phyloP scores from a whole-genome alignment of 495 filamentous ascomycete genomes.

The Xylaria bambusicola region DNA sequence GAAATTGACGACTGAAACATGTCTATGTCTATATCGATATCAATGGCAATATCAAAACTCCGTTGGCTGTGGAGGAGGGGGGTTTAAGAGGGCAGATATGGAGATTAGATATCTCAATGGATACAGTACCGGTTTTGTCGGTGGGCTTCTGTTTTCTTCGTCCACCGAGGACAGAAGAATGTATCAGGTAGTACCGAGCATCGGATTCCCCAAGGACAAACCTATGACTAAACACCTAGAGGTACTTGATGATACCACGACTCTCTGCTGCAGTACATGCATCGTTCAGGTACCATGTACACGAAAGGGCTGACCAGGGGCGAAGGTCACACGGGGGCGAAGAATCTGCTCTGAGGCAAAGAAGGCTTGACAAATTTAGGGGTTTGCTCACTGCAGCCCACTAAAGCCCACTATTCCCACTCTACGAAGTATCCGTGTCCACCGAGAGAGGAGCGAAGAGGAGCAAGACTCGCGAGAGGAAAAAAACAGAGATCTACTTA shows the following conservation, averaged over 20 bases:
- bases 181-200: constrained; percentile 1
- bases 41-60: background rate
- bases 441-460: no score
- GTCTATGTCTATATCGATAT: constrained; percentile 8
- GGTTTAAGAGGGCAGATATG: background rate
- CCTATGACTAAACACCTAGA: background rate
- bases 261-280: no score
- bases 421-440: no score
- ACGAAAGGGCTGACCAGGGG: constrained; percentile 11
- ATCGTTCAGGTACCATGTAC: no score
- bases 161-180: background rate
- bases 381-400: constrained; percentile 8
- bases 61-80: constrained; percentile 1
- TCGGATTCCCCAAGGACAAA: background rate
- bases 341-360: constrained; percentile 14
- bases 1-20: background rate
- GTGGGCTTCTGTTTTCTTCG: background rate
- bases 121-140: background rate
- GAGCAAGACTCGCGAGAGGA: no score
- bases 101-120: background rate
- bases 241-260: no score
- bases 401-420: background rate
- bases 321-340: constrained; percentile 9
- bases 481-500: no score
- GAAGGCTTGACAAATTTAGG: constrained; percentile 8